Conservation (phyloP, 371 early-diverging fungal species). For the Saksenaea vasiformis region DNA sequence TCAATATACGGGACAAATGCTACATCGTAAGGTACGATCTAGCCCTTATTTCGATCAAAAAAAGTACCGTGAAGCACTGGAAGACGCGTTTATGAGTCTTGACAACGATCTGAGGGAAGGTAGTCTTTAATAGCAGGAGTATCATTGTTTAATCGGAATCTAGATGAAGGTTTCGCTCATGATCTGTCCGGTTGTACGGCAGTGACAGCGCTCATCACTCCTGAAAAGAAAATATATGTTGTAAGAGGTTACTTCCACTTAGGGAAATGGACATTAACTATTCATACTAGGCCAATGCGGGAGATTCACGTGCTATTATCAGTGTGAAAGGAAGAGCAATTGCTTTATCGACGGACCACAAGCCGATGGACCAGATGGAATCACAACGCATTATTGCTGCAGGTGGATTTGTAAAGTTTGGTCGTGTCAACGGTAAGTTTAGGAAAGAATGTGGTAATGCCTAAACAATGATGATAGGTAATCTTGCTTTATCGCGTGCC, state of each 20-base stretch:
- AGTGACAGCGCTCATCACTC: conserved; percentile 57
- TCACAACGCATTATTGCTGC: conserved; percentile 81
- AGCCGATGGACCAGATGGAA: conserved; percentile 85
- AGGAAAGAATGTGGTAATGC: not conserved
- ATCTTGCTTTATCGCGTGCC: conserved; percentile 94
- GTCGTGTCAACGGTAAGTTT: conserved; percentile 89
- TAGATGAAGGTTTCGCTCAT: conserved; percentile 68
- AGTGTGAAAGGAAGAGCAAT: conserved; percentile 74
- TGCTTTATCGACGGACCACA: conserved; percentile 90
- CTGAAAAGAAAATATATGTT: conserved; percentile 38
- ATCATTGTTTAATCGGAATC: not conserved
- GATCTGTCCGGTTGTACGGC: conserved; percentile 97
- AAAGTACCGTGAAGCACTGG: conserved; percentile 76
- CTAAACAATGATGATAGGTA: conserved; percentile 48
- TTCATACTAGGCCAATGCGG: conserved; percentile 80
- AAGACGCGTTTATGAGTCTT: conserved; percentile 77
- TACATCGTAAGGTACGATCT: conserved; percentile 74
- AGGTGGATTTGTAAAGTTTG: conserved; percentile 96
- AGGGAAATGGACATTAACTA: not conserved
- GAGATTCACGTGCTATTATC: conserved; percentile 92
- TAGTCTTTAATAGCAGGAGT: conserved; percentile 22
- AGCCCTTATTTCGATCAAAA: conserved; percentile 66
- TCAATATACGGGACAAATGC: conserved; percentile 78
- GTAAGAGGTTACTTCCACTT: conserved; percentile 13
- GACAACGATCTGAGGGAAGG: conserved; percentile 81